phyloP scores from a whole-genome alignment of 2,329 filamentous ascomycete species.

The Stachybotrys chlorohalonatus region DNA sequence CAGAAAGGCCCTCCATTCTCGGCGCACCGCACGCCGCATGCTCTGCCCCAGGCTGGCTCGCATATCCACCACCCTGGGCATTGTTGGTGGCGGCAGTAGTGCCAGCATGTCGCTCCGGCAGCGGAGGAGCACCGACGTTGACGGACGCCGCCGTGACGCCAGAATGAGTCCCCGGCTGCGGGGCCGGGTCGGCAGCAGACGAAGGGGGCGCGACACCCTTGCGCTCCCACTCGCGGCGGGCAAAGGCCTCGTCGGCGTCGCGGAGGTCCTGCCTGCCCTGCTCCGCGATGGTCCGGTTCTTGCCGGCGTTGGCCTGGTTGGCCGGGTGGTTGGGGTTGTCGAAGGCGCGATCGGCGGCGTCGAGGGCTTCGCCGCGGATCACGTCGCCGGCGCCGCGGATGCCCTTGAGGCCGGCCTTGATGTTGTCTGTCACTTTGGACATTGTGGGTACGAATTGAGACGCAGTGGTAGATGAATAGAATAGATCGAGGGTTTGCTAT shows the following conservation, averaged over 20 bases:
- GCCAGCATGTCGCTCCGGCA: neutral
- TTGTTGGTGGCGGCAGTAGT: neutral
- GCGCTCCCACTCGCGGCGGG: neutral
- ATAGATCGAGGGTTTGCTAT: too few species aligned
- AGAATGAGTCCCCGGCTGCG: neutral
- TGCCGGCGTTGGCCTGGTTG: neutral
- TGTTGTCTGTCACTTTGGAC: neutral
- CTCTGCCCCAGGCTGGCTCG: neutral
- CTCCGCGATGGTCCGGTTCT: neutral
- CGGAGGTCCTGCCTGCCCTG: neutral
- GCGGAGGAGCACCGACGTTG: neutral
- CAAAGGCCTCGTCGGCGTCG: neutral
- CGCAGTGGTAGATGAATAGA: too few species aligned
- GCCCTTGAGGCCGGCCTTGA: slow-evolving; percentile 1
- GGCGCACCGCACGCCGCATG: neutral
- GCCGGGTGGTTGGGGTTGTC: neutral
- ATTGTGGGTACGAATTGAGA: neutral
- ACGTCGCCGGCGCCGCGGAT: neutral
- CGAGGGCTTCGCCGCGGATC: neutral
- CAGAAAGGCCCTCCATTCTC: neutral
- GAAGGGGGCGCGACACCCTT: neutral
- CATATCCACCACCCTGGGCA: neutral
- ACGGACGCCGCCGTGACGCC: neutral
- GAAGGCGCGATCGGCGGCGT: neutral
- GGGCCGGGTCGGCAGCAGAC: neutral